phyloP scores from a whole-genome alignment of 2,329 filamentous ascomycete species.

The Torrubiellomyces zombiae region DNA sequence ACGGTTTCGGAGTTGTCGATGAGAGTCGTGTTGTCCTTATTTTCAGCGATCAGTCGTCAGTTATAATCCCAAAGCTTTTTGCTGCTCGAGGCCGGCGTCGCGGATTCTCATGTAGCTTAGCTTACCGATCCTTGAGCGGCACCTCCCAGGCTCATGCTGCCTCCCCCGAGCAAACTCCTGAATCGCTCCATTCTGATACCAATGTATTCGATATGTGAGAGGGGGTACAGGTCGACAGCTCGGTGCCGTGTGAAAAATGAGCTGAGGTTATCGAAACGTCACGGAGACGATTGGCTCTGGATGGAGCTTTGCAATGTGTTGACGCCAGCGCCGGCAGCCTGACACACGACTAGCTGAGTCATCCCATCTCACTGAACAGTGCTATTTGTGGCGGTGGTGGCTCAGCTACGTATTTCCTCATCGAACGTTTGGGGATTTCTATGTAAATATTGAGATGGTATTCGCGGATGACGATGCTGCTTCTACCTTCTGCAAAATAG shows the following conservation, averaged over 20 bases:
- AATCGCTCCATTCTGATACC: conserved; percentile 64
- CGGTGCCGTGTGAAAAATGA: conserved; percentile 1
- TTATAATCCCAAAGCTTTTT: background rate
- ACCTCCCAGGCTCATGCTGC: conserved; percentile 48
- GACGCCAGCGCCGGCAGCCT: conserved; percentile 6
- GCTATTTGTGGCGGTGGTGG: conserved; percentile 4
- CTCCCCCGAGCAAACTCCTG: conserved; percentile 70
- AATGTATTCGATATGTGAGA: background rate
- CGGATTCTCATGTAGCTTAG: too few relatives aligned
- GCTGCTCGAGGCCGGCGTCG: too few relatives aligned
- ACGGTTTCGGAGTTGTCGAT: conserved; percentile 99
- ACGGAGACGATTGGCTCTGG: too few relatives aligned
- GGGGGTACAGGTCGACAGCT: too few relatives aligned
- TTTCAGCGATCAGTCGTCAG: conserved; percentile 5
- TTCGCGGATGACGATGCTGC: too few relatives aligned
- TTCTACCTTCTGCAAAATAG: too few relatives aligned
- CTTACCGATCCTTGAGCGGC: conserved; percentile 23
- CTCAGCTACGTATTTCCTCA: too few relatives aligned
- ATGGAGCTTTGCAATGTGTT: conserved; percentile 4
- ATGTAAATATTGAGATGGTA: too few relatives aligned
- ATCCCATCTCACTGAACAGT: too few relatives aligned
- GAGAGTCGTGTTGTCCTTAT: conserved; percentile 78
- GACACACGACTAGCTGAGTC: too few relatives aligned
- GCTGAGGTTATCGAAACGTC: too few relatives aligned
- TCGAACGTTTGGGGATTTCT: too few relatives aligned